Base-by-base conservation (phyloP, 2,329 filamentous ascomycete species). In the Fusarium incarnatum region DNA sequence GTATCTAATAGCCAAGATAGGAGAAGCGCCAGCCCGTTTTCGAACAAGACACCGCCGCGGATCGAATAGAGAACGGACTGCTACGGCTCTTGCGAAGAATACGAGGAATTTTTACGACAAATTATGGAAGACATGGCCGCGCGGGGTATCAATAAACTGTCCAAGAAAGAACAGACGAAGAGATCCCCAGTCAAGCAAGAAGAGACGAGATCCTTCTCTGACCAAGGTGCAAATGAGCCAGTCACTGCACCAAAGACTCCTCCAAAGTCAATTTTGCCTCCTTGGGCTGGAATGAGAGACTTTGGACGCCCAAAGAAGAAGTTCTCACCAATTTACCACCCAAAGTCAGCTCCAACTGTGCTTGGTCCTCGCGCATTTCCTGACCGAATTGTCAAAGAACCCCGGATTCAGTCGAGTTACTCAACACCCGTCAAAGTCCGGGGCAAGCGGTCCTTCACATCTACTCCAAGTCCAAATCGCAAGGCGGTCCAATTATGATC, bases 31-130 rank as follows among this genome's bases (percentile, higher is more conserved):
- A 81, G 80, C 66, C 80, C 80, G 18, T 80, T 76, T 66, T 70
- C 74, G 55, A 75, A 78, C 63, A 82, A 81, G 74, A 82, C 80
- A 70, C 81, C 81, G 12, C 81, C 81, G 68, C 80, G 81, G 67
- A 83, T 83, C 72, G 81, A 83, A 72, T 83, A 82, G 79, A 74
- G 72, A 71, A 74, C 78, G 74, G 63, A 75, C 66, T 75, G 77
- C 67, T 76, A 72, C 64, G 77, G 78, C 72, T 73, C 73, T 65
- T 73, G 62, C 64, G 68, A 75, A 64, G 65, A 71, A 56, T 77
- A 77, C 61, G 77, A 78, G 42, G 68, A 68, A 48, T 61, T 75
- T 34, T 18, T 77, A 13, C 60, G 45, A 46, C 60, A 70, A 44
- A 45, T 70, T 13, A 61, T 56, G 44, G 53, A 56, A 41, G 27